Evolutionary conservation across 768 basidiomycete genomes (phyloP), one percentile per base, ranked within the genome.

Genomic region (Phylloporus sp.): DNA sequence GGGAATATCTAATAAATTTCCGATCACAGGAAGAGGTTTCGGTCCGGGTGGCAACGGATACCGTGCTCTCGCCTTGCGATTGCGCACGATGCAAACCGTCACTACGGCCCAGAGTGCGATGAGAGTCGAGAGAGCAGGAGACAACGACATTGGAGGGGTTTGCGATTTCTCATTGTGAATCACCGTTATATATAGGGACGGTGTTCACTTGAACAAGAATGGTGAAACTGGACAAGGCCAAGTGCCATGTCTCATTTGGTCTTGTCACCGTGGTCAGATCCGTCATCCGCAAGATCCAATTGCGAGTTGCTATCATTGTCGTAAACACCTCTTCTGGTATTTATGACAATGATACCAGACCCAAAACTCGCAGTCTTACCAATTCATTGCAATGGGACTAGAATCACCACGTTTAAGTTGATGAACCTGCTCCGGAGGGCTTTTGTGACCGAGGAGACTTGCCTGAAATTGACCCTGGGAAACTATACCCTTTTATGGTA

Each of bases 41-140:
- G 82, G 82, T 15, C 82, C 82, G 27, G 82, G 82, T 11, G 82
- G 82, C 12, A 73, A 70, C 0, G 73, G 76, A 31, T 72, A 67
- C 6, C 50, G 50, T 11, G 50, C 12, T 35, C 57, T 47, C 36
- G 35, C 42, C 49, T 31, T 53, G 52, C 54, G 56, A 15, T 22
- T 62, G 40, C 45, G 24, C 16, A 54, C 45, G 9, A 66, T 45
- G 27, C 53, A 67, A 13, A 64, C 31, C 18, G 58, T 57, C 18
- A 60, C 52, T 3, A 52, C 35, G 35, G 54, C 58, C 47, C 53
- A 69, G 42, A 67, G 53, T 1, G 51, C 67, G 24, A 66, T 50
- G 28, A 67, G 51, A 23, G 54, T 24, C 1, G 53, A 42, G 36
- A 67, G 39, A 15, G 49, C 10, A 36, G 44, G 43, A 44, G 56